Conservation (phyloP, 768 basidiomycete species). For the Lactifluus volemus region DNA sequence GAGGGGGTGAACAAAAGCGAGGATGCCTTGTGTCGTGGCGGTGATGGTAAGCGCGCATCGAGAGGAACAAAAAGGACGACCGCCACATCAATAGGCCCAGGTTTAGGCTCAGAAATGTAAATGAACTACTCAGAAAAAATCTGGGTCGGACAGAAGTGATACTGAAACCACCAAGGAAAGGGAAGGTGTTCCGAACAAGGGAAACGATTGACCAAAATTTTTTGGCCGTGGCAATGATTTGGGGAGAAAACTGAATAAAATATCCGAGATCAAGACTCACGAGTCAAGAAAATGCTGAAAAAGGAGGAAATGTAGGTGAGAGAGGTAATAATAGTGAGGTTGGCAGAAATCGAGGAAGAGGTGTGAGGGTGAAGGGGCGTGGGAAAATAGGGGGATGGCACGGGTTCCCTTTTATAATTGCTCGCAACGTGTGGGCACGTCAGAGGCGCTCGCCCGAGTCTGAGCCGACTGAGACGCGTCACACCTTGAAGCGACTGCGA, state of each 20-base stretch:
- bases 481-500: neutral
- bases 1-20: neutral
- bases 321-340: conserved; percentile 8
- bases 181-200: conserved; percentile 6
- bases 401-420: conserved; percentile 20
- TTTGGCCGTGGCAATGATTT: neutral
- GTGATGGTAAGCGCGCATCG: conserved; percentile 7
- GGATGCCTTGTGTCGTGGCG: conserved; percentile 3
- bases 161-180: neutral
- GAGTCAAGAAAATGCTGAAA: conserved; percentile 1
- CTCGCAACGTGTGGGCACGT: conserved; percentile 16
- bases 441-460: conserved; percentile 4
- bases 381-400: conserved; percentile 21
- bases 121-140: neutral
- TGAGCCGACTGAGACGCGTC: neutral
- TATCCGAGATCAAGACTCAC: conserved; percentile 1
- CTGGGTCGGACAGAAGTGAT: neutral
- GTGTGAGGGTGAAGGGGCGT: conserved; percentile 23
- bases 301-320: conserved; percentile 3
- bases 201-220: neutral
- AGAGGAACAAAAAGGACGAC: neutral
- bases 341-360: conserved; percentile 19
- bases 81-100: neutral
- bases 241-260: neutral
- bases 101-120: neutral